phyloP scores from a whole-genome alignment of 345 rosid genomes.

The Iberis pinnata region DNA sequence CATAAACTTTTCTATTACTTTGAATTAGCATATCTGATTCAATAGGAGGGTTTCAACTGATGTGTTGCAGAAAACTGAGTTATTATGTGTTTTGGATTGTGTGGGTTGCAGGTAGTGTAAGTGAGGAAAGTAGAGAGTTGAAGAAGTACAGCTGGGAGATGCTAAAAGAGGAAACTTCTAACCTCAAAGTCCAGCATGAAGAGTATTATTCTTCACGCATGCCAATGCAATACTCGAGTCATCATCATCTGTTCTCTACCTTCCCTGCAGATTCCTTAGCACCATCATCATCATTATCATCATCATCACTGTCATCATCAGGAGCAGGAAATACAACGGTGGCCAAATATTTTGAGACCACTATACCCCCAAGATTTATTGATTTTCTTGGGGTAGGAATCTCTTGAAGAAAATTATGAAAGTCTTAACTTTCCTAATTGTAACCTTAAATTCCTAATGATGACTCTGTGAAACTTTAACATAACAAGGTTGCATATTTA shows the following conservation, averaged over 20 bases:
- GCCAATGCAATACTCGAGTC: slow-evolving; percentile 25
- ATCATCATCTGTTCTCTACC: slow-evolving; percentile 28
- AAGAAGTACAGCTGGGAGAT: slow-evolving; percentile 23
- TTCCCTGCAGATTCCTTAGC: slow-evolving; percentile 31
- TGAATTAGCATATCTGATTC: too few relatives aligned
- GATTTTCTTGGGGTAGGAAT: slow-evolving; percentile 62
- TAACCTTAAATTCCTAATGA: slow-evolving; percentile 3
- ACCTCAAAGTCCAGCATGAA: slow-evolving; percentile 18
- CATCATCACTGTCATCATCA: slow-evolving; percentile 25
- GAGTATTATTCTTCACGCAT: slow-evolving; percentile 9
- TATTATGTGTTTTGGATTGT: neutral
- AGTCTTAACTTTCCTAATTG: slow-evolving; percentile 8
- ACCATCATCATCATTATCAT: slow-evolving; percentile 25
- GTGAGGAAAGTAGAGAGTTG: slow-evolving; percentile 18
- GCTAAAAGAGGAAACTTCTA: slow-evolving; percentile 25
- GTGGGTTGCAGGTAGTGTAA: slow-evolving; percentile 29
- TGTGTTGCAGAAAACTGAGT: neutral
- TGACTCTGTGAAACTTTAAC: slow-evolving; percentile 11
- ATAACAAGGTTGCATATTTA: slow-evolving; percentile 18
- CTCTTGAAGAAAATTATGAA: slow-evolving; percentile 6
- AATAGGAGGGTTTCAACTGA: neutral
- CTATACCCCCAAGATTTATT: slow-evolving; percentile 36
- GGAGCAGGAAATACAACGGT: slow-evolving; percentile 27
- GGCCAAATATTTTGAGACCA: slow-evolving; percentile 16
- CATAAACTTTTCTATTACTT: neutral